Percentiles rank a stretch among this genome's conserved stretches.
These are phyloP conservation scores for Corchorus olitorius DNA, from an alignment of 345 rosid species.

Conservation along the genomic window DNA sequence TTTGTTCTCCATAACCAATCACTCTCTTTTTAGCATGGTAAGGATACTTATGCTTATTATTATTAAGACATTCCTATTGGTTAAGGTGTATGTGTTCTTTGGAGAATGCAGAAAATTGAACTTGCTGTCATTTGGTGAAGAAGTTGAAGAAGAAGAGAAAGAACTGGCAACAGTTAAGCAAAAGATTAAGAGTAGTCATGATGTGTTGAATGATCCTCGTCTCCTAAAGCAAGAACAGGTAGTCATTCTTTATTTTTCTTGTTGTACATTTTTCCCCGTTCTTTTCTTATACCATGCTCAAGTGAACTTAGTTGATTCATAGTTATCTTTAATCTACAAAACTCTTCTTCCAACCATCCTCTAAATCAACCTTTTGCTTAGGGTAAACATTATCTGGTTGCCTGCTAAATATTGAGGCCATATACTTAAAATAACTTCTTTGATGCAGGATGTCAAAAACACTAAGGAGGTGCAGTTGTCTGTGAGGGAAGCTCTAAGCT, in stretches of 20 bases:
- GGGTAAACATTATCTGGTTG: not conserved
- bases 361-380: not conserved
- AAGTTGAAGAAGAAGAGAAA: conserved; percentile 96
- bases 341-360: not conserved
- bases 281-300: not conserved
- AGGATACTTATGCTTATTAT: not conserved
- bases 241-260: conserved; percentile 17
- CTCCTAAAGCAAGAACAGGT: conserved; percentile 74
- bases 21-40: conserved; percentile 7
- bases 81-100: conserved; percentile 30
- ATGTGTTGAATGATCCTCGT: conserved; percentile 92
- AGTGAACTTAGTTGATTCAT: not conserved
- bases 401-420: not conserved
- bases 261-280: conserved; percentile 4
- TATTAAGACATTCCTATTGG: conserved; percentile 9
- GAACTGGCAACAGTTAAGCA: conserved; percentile 66
- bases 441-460: conserved; percentile 51
- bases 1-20: not conserved
- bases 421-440: conserved; percentile 19
- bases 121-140: conserved; percentile 96
- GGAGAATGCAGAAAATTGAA: conserved; percentile 71
- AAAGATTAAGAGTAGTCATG: conserved; percentile 96
- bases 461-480: conserved; percentile 68
- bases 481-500: conserved; percentile 74
- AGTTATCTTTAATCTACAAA: not conserved